A percentile compares a stretch with the other conserved stretches of the same genome.
Evolutionary conservation across 2,329 filamentous ascomycete genomes (phyloP).

Genomic region (Colletotrichum tropicale): DNA sequence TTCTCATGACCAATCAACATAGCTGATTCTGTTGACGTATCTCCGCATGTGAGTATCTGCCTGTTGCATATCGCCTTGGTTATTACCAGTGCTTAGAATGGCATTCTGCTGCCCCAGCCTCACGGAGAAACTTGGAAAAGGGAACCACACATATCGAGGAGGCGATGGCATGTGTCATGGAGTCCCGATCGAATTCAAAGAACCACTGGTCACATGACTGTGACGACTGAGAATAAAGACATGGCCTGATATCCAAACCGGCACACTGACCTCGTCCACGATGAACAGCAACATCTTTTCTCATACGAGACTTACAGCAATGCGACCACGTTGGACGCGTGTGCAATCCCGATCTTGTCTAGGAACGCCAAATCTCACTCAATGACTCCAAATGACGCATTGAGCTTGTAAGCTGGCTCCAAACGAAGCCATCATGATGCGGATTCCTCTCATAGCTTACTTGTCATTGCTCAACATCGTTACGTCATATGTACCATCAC

Average conservation of each 20-base stretch:
- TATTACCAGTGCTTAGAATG: neutral
- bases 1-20: neutral
- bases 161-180: neutral
- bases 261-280: neutral
- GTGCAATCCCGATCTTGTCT: neutral
- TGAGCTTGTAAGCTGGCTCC: neutral
- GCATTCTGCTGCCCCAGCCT: neutral
- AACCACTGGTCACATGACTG: neutral
- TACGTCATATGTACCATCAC: neutral
- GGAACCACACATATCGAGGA: neutral
- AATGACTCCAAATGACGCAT: neutral
- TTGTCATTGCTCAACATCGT: neutral
- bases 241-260: neutral
- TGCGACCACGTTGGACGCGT: neutral
- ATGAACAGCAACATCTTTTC: neutral
- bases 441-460: neutral
- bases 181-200: neutral
- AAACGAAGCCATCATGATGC: neutral
- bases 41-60: neutral
- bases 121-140: neutral
- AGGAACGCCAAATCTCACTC: neutral
- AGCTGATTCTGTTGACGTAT: neutral
- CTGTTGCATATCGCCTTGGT: neutral
- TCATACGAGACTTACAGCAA: neutral
- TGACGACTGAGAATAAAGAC: neutral